Evolutionary conservation across 139 green algal species (phyloP).

Genomic region (Haematococcus sp.): DNA sequence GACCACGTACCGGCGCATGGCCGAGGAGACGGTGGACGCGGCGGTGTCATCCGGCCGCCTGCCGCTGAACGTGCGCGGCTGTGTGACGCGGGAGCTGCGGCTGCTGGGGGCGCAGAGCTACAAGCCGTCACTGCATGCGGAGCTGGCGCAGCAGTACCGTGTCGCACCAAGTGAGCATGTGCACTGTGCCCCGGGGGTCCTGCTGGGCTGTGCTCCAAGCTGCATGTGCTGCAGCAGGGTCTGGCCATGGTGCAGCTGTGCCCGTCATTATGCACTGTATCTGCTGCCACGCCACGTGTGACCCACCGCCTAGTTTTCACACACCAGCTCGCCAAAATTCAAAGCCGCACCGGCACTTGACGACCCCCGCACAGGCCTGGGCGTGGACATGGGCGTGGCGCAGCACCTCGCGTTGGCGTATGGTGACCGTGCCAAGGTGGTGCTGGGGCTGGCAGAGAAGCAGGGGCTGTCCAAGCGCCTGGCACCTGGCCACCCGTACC

Average conservation of each 20-base stretch:
- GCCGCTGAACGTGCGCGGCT: slow-evolving; percentile 31
- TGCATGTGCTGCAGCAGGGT: neutral
- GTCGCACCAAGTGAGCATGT: neutral
- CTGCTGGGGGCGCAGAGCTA: slow-evolving; percentile 76
- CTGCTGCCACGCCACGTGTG: too few species aligned
- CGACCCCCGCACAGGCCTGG: neutral
- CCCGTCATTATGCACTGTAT: too few species aligned
- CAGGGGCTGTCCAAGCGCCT: slow-evolving; percentile 70
- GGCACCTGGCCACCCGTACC: slow-evolving; percentile 79
- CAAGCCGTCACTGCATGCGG: slow-evolving; percentile 65
- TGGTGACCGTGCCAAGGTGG: slow-evolving; percentile 70
- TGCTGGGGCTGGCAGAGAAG: slow-evolving; percentile 74
- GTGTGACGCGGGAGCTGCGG: slow-evolving; percentile 60
- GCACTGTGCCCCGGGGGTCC: neutral
- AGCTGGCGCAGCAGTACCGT: slow-evolving; percentile 20
- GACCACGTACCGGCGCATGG: slow-evolving; percentile 97
- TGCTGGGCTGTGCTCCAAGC: neutral
- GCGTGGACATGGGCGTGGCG: slow-evolving; percentile 60
- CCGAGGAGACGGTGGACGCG: slow-evolving; percentile 71
- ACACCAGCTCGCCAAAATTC: too few species aligned
- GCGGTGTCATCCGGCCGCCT: slow-evolving; percentile 44
- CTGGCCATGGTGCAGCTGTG: neutral
- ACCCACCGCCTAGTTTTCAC: too few species aligned
- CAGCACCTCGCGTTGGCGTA: slow-evolving; percentile 79
- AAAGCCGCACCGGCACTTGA: too few species aligned